phyloP scores from a whole-genome alignment of 176 grass and related monocot species.

The Aegilops speltoides region DNA sequence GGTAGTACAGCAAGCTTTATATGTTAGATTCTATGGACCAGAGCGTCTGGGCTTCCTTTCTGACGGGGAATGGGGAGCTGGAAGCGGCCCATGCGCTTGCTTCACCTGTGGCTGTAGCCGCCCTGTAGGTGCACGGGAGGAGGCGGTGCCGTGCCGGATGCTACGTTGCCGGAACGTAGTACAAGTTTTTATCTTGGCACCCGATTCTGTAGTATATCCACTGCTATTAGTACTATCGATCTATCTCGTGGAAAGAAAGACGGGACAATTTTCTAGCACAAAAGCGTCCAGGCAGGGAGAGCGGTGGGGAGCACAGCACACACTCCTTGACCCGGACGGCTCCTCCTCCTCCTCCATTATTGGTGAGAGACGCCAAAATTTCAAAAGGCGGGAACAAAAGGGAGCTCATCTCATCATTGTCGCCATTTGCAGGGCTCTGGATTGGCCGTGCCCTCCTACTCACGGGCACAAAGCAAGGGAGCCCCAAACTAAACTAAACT shows the following conservation, averaged over 20 bases:
- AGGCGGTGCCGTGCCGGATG: not conserved
- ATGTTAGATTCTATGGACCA: too few relatives aligned
- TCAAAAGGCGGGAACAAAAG: slow-evolving; percentile 10
- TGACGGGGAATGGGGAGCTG: not conserved
- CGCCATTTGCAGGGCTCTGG: not conserved
- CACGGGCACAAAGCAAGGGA: not conserved
- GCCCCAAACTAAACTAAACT: too few relatives aligned
- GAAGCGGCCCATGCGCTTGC: not conserved
- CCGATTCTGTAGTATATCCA: not conserved
- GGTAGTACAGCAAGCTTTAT: too few relatives aligned
- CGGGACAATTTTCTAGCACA: slow-evolving; percentile 10
- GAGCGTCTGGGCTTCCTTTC: too few relatives aligned
- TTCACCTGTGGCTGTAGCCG: not conserved
- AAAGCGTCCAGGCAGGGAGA: not conserved
- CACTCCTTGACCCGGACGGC: not conserved
- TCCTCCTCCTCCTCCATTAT: not conserved
- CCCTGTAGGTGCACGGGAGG: too few relatives aligned
- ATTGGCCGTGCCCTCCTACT: not conserved
- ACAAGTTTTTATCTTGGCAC: not conserved
- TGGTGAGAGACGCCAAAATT: slow-evolving; percentile 21
- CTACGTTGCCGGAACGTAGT: not conserved
- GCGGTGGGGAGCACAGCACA: not conserved
- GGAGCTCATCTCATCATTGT: not conserved
- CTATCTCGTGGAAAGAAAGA: not conserved
- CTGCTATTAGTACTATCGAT: too few relatives aligned